These are phyloP conservation scores for Saccharomycopsis microspora DNA, from an alignment of 805 yeast genomes.

Conservation along the genomic window DNA sequence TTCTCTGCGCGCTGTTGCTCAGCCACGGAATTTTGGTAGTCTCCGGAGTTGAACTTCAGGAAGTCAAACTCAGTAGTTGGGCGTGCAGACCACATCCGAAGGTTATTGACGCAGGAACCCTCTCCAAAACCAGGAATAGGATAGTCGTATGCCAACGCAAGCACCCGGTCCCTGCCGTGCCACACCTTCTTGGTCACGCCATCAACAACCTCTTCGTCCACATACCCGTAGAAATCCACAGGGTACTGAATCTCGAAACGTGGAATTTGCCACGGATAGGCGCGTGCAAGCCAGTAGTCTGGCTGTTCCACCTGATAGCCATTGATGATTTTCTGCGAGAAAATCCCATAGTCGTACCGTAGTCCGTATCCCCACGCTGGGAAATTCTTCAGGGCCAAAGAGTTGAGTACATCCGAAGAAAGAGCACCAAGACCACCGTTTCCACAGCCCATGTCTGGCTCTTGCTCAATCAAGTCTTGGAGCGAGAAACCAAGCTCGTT, in stretches of 20 bases:
- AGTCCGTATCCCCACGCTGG: conserved; percentile 97
- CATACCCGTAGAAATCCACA: conserved; percentile 80
- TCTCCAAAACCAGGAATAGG: conserved; percentile 90
- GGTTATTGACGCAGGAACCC: conserved; percentile 61
- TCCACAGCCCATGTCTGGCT: conserved; percentile 91
- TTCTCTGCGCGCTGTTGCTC: conserved; percentile 86
- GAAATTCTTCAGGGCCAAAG: conserved; percentile 73
- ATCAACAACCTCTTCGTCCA: conserved; percentile 40
- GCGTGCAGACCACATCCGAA: conserved; percentile 81
- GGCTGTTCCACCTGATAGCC: conserved; percentile 94
- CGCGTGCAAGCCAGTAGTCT: conserved; percentile 82
- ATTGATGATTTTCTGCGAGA: conserved; percentile 77
- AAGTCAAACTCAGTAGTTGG: conserved; percentile 91
- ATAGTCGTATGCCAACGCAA: conserved; percentile 84
- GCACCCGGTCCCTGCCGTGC: conserved; percentile 82
- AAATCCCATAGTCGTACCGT: conserved; percentile 88
- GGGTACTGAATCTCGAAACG: conserved; percentile 82
- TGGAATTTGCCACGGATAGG: conserved; percentile 91
- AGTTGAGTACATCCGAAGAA: conserved; percentile 91
- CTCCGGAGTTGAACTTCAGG: conserved; percentile 83
- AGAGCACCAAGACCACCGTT: conserved; percentile 92
- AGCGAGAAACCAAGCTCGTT: conserved; percentile 75
- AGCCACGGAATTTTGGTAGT: conserved; percentile 71
- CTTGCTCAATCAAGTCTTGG: conserved; percentile 77
- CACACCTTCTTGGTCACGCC: conserved; percentile 45